Evolutionary conservation across 805 yeast genomes (phyloP), one percentile per base, ranked within the genome.

Genomic region (Aciculoconidium aculeatum): DNA sequence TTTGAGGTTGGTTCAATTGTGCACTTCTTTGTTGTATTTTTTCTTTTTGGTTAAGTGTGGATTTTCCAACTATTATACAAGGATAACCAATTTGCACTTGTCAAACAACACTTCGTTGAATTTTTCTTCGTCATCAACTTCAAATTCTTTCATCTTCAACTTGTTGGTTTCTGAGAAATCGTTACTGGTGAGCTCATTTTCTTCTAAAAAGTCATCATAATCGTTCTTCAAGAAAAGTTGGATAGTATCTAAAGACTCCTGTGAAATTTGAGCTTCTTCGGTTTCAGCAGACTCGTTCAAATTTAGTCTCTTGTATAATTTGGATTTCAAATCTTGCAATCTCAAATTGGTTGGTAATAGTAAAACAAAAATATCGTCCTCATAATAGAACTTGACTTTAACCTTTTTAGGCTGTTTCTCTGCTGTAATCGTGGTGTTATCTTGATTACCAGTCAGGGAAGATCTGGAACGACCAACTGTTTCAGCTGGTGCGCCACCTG

Each of bases 361-460:
- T 23, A 83, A 63, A 1, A 86, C 92, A 61, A 82, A 83, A 10
- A 83, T 83, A 48, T 83, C 94, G 45, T 81, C 92, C 35, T 77
- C 78, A 46, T 75, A 81, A 50, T 78, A 83, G 45, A 83, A 80
- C 51, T 83, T 83, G 29, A 82, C 72, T 51, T 83, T 83, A 11
- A 65, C 58, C 43, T 73, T 74, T n/a, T n/a, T n/a, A 20, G 45
- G 15, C 13, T 25, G 41, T 28, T 46, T 45, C 10, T 29, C 53
- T 23, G 23, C 47, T 8, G 29, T 19, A 6, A 22, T 13, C n/a
- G n/a, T 7, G 20, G 16, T 19, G 24, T 25, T 28, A 11, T 15
- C 21, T 22, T 27, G 13, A 10, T 32, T 19, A 7, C 21, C 33
- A 6, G 36, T 42, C 21, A 43, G 36, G 17, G 44, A 32, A 23